Base-by-base conservation (phyloP, 139 green algal genomes). In the Chlorella sp. region DNA sequence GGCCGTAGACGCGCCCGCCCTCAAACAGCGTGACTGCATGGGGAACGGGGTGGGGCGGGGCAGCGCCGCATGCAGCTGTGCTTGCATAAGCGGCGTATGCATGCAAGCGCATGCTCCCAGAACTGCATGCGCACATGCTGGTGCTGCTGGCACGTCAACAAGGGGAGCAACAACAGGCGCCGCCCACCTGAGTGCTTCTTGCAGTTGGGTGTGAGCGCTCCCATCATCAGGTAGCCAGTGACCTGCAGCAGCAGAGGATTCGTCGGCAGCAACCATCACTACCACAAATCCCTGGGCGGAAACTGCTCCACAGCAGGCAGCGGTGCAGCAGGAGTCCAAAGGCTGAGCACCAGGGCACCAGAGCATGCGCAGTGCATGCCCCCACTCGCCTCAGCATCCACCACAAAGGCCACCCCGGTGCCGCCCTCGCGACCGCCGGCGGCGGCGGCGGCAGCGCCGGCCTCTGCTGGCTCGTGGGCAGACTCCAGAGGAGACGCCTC, bases 211-310 rank as follows among this genome's bases (percentile, higher is more conserved):
- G 90, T 90, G 26, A 98, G 90, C 0, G 93, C 94, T 4, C 95
- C 95, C 95, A 98, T 98, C 95, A 98, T 98, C 15, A 98, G 90
- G 88, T 93, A 98, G 3, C 89, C 94, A 0, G 95, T 98, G 0
- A 94, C 72, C 78, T 83, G 78, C 36, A 28, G 36, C 56, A 60
- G 57, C 25, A 64, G 41, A 7, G n/a, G n/a, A n/a, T n/a, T n/a
- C n/a, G n/a, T n/a, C n/a, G n/a, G n/a, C n/a, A n/a, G n/a, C n/a
- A n/a, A n/a, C n/a, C n/a, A n/a, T n/a, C n/a, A n/a, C n/a, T n/a
- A n/a, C n/a, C n/a, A n/a, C n/a, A n/a, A n/a, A n/a, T n/a, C n/a
- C n/a, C n/a, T n/a, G n/a, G 25, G 26, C 11, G 3, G 30, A 13
- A 73, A 9, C 9, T 12, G 65, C 65, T 38, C 17, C 39, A 17